Conservation (phyloP, 73 alveolate species). For the Uronychia setigera region DNA sequence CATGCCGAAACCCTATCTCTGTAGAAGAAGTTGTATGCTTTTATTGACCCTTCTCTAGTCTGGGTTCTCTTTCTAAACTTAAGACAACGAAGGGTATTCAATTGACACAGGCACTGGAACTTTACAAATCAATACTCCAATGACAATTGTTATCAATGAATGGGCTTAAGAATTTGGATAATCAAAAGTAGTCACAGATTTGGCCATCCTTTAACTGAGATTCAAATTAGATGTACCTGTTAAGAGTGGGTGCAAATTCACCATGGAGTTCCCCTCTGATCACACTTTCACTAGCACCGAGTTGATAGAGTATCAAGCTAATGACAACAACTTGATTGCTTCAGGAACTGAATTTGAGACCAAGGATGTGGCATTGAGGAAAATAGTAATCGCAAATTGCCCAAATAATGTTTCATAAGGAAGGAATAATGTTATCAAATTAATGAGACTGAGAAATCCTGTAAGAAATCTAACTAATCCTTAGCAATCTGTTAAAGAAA, state of each 20-base stretch:
- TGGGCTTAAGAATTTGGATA: not conserved
- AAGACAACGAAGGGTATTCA: not conserved
- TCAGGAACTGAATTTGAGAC: not conserved
- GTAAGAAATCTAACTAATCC: not conserved
- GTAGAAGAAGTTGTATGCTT: not conserved
- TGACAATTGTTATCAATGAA: not conserved
- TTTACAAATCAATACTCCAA: not conserved
- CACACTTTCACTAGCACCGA: not conserved
- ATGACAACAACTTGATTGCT: not conserved
- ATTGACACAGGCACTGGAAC: not conserved
- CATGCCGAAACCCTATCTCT: not conserved
- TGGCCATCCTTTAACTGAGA: not conserved
- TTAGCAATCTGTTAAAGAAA: not conserved
- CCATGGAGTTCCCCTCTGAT: not conserved
- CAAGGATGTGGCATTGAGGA: not conserved
- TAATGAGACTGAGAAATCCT: not conserved
- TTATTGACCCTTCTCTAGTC: not conserved
- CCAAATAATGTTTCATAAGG: not conserved
- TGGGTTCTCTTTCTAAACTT: not conserved
- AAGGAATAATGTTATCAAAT: not conserved
- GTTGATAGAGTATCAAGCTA: not conserved
- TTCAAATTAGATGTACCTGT: not conserved
- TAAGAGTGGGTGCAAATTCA: not conserved
- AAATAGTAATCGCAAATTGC: not conserved
- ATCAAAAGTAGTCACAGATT: not conserved